Evolutionary conservation across 768 basidiomycete species (phyloP), one percentile per base, ranked within the genome.

Genomic region (Tulasnella sp.): DNA sequence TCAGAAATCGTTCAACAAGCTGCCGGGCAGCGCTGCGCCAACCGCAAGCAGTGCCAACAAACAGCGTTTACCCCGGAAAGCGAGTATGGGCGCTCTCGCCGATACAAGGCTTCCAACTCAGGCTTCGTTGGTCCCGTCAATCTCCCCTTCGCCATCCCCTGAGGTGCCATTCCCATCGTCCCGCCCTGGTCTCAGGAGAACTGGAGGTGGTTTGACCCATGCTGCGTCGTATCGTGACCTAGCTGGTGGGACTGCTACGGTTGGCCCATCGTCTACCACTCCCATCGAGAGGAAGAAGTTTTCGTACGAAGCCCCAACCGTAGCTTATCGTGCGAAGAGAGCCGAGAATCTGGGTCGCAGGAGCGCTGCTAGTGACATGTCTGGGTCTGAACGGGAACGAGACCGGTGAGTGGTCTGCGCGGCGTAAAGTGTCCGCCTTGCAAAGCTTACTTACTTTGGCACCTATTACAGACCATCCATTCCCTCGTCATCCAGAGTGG

Each of bases 231-330:
- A 46, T 40, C 40, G 76, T 18, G 76, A 77, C 23, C 35, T 77
- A 26, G 73, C 42, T 32, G 76, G 76, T 70, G 70, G 61, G 9
- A 29, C 75, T 37, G 75, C 75, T 40, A 78, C 77, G 0, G 39
- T 57, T 42, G 77, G 77, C 18, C 71, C 42, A 0, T 51, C 77
- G 23, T 51, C 76, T 20, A 67, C 46, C 40, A 35, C 71, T 42
- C 77, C 48, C 32, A 71, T 46, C 35, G 67, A 39, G 37, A 39
- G 61, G 44, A 42, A 39, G 61, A 42, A 70, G 61, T 69, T n/a
- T 37, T 57, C 92, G 48, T 95, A 95, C 82, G 91, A 92, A 77
- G 89, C 91, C 61, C 91, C 93, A 0, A 95, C 93, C 15, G 92
- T 91, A 7, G 91, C 93, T 32, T 95, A 93, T 16, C 89, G 91